Conservation (phyloP, 352 stramenopile genomes). For the Aphanomyces euteiches region DNA sequence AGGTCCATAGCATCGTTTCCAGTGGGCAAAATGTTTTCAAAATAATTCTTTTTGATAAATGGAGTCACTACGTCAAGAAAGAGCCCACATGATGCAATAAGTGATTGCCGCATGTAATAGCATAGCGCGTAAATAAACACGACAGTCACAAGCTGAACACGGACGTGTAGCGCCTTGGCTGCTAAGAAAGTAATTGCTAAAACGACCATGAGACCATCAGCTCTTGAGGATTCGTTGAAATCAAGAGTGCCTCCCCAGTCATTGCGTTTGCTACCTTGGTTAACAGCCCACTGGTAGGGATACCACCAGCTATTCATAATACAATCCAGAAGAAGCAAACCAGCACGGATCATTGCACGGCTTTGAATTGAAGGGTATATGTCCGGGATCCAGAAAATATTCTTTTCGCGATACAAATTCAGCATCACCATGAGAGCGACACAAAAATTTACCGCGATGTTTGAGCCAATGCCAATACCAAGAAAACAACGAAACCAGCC, state of each 20-base stretch:
- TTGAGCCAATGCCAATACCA: conserved; percentile 10
- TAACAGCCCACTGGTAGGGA: conserved; percentile 7
- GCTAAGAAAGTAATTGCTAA: not conserved
- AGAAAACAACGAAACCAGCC: conserved; percentile 19
- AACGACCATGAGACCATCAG: conserved; percentile 3
- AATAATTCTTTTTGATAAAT: conserved; percentile 20
- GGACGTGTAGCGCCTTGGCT: not conserved
- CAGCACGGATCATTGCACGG: not conserved
- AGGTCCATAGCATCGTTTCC: conserved; percentile 3
- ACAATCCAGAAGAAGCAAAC: not conserved
- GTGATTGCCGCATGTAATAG: not conserved
- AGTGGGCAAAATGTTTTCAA: conserved; percentile 12
- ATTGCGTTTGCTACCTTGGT: not conserved
- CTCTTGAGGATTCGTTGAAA: conserved; percentile 14
- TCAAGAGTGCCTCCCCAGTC: conserved; percentile 2
- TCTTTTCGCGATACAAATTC: not conserved
- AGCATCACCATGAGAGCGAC: conserved; percentile 8
- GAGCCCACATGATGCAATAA: not conserved
- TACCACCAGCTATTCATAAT: conserved; percentile 2
- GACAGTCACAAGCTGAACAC: not conserved
- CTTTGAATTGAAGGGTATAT: conserved; percentile 15
- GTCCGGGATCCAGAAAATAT: conserved; percentile 11
- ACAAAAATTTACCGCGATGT: not conserved
- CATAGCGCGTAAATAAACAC: not conserved
- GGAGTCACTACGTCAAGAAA: not conserved